phyloP scores from a whole-genome alignment of 495 filamentous ascomycete genomes.

The Beverwykella pulmonaria region DNA sequence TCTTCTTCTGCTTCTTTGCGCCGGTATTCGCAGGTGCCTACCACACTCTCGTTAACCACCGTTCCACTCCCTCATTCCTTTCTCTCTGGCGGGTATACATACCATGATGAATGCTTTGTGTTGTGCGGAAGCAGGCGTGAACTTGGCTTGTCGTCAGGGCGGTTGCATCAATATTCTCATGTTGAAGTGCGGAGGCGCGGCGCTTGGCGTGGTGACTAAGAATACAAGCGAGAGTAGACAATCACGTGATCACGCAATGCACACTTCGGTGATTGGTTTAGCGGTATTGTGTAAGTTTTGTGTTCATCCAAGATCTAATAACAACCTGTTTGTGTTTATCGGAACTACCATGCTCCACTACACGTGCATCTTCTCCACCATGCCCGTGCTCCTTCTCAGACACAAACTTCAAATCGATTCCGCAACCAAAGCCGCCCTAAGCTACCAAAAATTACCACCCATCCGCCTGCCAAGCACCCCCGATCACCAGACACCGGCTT shows the following conservation, averaged over 20 bases:
- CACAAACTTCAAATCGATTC: no score
- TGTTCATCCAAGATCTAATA: no score
- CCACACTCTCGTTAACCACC: constrained; percentile 5
- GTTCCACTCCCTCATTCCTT: background rate
- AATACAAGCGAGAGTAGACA: background rate
- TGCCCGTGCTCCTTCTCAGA: no score
- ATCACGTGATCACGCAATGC: background rate
- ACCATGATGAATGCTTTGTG: constrained; percentile 38
- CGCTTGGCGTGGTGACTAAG: background rate
- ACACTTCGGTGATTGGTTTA: no score
- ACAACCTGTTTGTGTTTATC: no score
- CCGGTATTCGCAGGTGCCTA: constrained; percentile 61
- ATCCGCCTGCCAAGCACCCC: no score
- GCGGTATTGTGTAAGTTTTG: no score
- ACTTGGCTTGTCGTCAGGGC: background rate
- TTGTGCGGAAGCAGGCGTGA: constrained; percentile 28
- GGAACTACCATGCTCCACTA: background rate
- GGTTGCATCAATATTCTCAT: constrained; percentile 7
- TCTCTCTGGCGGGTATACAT: constrained; percentile 9
- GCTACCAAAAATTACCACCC: no score
- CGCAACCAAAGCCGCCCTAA: no score
- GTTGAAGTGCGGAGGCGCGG: constrained; percentile 24
- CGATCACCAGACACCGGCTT: no score
- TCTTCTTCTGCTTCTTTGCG: constrained; percentile 99
- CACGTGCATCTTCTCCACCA: no score